A percentile compares a stretch with the other conserved stretches of the same genome.
Evolutionary conservation across 129 eudicot genomes (phyloP).

Genomic region (sunflower (Helianthus annuus)): HanXRQr2.0-SUNRISE NC_035445.2:49973469-49973968

Average conservation of each 20-base stretch:
- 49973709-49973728: too few relatives aligned
- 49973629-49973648: too few relatives aligned
- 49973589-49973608: background rate
- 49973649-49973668: too few relatives aligned
- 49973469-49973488: background rate
- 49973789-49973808: too few relatives aligned
- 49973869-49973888: constrained; percentile 59
- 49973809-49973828: too few relatives aligned
- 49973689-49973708: too few relatives aligned
- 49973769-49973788: too few relatives aligned
- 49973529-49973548: background rate
- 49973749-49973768: too few relatives aligned
- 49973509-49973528: background rate
- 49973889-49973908: constrained; percentile 39
- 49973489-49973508: background rate
- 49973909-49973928: constrained; percentile 64
- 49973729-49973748: too few relatives aligned
- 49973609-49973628: too few relatives aligned
- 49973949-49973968: constrained; percentile 73
- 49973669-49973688: too few relatives aligned
- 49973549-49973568: background rate
- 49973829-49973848: background rate
- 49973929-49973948: constrained; percentile 61
- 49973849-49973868: constrained; percentile 39
- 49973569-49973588: background rate